A percentile compares a stretch with the other conserved stretches of the same genome.
These are phyloP conservation scores for Rhizoclosmatium globosum DNA, from an alignment of 192 early-diverging fungal genomes.

Conservation along the genomic window DNA sequence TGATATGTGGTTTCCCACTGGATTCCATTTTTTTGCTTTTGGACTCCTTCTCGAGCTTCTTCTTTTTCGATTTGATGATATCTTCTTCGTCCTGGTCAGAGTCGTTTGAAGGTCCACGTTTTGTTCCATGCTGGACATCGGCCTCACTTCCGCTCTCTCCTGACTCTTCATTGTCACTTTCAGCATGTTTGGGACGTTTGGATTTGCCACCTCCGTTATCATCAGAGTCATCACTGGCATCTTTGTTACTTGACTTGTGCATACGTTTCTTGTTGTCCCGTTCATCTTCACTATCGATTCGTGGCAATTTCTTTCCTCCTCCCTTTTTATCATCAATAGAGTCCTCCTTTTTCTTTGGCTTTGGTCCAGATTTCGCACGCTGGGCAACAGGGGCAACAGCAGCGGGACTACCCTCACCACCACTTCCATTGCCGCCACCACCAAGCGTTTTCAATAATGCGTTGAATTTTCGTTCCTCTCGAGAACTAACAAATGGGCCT, in stretches of 20 bases:
- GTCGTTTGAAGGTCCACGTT: background rate
- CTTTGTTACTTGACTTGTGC: too few species aligned
- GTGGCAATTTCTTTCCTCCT: background rate
- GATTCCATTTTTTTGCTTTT: background rate
- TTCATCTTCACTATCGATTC: background rate
- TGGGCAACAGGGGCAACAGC: background rate
- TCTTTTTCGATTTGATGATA: background rate
- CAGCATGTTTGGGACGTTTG: background rate
- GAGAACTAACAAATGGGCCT: constrained; percentile 48
- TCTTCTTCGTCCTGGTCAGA: background rate
- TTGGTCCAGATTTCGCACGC: constrained; percentile 26
- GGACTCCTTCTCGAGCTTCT: background rate
- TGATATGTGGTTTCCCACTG: background rate
- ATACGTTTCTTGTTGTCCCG: background rate
- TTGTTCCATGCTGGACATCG: background rate
- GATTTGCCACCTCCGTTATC: background rate
- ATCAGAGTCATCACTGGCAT: background rate
- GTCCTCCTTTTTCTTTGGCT: constrained; percentile 27
- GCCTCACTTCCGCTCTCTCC: background rate
- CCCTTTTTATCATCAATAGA: background rate
- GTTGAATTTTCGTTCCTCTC: constrained; percentile 54
- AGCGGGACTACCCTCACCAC: constrained; percentile 15
- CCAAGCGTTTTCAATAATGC: constrained; percentile 41
- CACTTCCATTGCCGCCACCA: background rate
- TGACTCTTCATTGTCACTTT: constrained; percentile 11